Conservation (phyloP, 2,329 filamentous ascomycete species). For the Sclerotinia glacialis region DNA sequence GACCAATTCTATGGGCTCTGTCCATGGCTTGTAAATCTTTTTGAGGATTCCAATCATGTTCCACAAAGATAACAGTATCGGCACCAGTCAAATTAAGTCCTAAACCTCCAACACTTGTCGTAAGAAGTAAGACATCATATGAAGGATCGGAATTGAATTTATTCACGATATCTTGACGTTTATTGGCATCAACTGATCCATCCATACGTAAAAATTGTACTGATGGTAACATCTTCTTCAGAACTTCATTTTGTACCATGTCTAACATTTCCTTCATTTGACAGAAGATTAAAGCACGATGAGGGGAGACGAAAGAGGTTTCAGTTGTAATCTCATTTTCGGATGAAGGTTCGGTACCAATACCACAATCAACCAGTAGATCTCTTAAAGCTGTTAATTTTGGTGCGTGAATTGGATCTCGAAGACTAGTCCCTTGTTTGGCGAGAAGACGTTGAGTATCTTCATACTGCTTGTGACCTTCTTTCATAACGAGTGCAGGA, state of each 20-base stretch:
- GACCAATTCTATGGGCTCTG: conserved; percentile 93
- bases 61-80: conserved; percentile 98
- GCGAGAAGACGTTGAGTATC: conserved; percentile 79
- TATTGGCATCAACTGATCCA: conserved; percentile 85
- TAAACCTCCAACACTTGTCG: conserved; percentile 90
- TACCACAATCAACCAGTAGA: conserved; percentile 96
- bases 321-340: conserved; percentile 56
- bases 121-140: conserved; percentile 90
- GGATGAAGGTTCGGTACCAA: conserved; percentile 63
- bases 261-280: conserved; percentile 99
- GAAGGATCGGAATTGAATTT: conserved; percentile 97
- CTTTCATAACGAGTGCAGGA: conserved; percentile 92
- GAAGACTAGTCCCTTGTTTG: conserved; percentile 75
- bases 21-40: conserved; percentile 99
- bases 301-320: conserved; percentile 84
- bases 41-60: conserved; percentile 99
- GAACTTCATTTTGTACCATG: conserved; percentile 92
- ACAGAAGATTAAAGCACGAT: conserved; percentile 94
- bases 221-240: conserved; percentile 85
- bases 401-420: conserved; percentile 84
- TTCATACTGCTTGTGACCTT: conserved; percentile 84
- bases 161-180: conserved; percentile 96
- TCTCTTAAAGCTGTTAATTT: conserved; percentile 90
- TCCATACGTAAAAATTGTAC: conserved; percentile 95
- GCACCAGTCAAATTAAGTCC: conserved; percentile 94